Evolutionary conservation across 495 filamentous ascomycete species (phyloP), one percentile per base, ranked within the genome.

Genomic region (Neurospora africana): DNA sequence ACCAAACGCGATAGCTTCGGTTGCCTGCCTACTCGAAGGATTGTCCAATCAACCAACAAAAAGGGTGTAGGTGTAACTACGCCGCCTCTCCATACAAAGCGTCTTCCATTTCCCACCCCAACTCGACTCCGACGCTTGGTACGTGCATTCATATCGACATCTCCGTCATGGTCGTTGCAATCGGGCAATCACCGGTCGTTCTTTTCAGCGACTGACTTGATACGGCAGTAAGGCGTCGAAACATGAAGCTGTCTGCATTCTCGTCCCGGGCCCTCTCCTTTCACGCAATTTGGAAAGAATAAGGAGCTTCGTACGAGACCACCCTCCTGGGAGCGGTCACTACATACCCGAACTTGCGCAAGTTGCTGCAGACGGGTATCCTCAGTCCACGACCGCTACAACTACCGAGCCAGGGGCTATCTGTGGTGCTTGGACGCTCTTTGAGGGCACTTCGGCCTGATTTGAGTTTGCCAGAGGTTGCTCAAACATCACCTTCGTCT

Each of bases 321-420:
- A 76, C 27, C 72, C 72, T 58, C 68, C 71, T 73, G 80, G 80
- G 76, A 78, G 73, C 70, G 71, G 70, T 33, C 77, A 78, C 77
- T 37, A 73, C 78, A 77, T 71, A 70, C 58, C 71, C 73, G 69
- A 68, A 17, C 39, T 74, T 70, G 72, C 72, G 69, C 74, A 47
- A 65, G 68, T 69, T 23, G 67, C 68, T 68, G 70, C 53, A 72
- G 37, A 37, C 41, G 53, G 41, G 33, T 67, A 21, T 33, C 30
- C n/a, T 47, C 38, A 27, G 70, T 44, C 23, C 61, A 27, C 41
- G 21, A 27, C 44, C 30, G 30, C 58, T 36, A 37, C 68, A 43
- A 44, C 35, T 38, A 38, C 69, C 38, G 38, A 30, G 69, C 27
- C 35, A 47, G 69, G 41, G 35, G 23, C 17, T 30, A n/a, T 23